Conservation (phyloP, 2,329 filamentous ascomycete genomes). For the Aspergillus phoenicis region DNA sequence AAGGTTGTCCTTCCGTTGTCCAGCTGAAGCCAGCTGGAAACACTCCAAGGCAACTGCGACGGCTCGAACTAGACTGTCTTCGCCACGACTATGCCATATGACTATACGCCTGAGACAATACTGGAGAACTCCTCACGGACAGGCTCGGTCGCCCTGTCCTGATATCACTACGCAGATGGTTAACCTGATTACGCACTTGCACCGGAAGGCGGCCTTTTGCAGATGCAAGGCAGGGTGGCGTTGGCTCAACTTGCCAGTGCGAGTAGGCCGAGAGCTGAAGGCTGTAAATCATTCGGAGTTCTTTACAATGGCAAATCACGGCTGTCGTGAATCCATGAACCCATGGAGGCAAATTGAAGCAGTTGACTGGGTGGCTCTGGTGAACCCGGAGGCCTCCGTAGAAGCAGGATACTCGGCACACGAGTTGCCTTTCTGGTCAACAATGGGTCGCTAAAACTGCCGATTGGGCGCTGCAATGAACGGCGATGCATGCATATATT, state of each 20-base stretch:
- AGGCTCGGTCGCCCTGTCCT: not conserved
- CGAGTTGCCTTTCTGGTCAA: not conserved
- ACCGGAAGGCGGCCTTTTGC: not conserved
- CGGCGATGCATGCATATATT: conserved; percentile 3
- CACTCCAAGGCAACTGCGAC: not conserved
- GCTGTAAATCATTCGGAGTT: too few species aligned
- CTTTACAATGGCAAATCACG: too few species aligned
- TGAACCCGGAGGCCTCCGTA: not conserved
- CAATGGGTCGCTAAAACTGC: not conserved
- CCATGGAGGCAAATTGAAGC: not conserved
- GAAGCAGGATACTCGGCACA: not conserved
- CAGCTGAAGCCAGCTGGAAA: not conserved
- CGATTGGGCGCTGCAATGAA: not conserved
- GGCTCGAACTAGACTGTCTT: not conserved
- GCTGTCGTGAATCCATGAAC: too few species aligned
- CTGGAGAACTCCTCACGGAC: too few species aligned
- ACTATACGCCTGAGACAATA: too few species aligned
- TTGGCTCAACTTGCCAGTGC: too few species aligned
- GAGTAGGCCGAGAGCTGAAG: not conserved
- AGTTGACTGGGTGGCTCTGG: not conserved
- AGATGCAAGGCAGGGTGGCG: not conserved
- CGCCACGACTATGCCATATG: not conserved
- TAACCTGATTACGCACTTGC: not conserved
- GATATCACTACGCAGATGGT: not conserved
- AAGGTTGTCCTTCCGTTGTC: not conserved